Base-by-base conservation (phyloP, 306 rosid genomes). In the Lathyrus sativus region DNA sequence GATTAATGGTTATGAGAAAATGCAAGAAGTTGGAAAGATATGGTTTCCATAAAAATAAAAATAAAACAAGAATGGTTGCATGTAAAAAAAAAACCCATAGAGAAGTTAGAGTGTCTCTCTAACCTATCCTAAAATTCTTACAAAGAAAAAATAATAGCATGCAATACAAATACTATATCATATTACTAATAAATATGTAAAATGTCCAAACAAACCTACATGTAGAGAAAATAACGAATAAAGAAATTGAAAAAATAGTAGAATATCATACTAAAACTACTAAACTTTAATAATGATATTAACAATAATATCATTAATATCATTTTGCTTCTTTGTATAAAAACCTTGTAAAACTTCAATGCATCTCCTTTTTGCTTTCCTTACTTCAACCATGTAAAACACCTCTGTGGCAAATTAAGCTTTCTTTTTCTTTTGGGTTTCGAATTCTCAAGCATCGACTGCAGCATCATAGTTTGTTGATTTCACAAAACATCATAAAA, bases 371-470 rank as follows among this genome's bases (percentile, higher is more conserved):
- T 93, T 7, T 19, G 97, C 97, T 83, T 90, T 93, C 70, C 97
- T 81, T 65, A 93, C 96, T 84, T 93, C 97, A 46, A 90, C 97
- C 96, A 93, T 96, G 86, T 93, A 97, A 84, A 93, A 90, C 68
- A 93, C 96, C 96, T 90, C 97, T 28, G 97, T 90, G 41, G 99
- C 96, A 85, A 93, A 74, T 90, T 93, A 62, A 93, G 99, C 77
- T 90, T 93, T 76, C 99, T 97, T 78, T 90, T 93, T 72, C 99
- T 83, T 71, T 97, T 96, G 37, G 99, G 97, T 78, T 88, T 93
- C 72, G 85, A 70, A 68, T 93, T 90, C 80, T 87, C 97, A 13
- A 93, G 95, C 83, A 89, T 90, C 97, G 90, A 71, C 99, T 93
- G 78, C 29, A 53, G 55, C 22, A 64, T 71, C 26, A 24, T 15